These are phyloP conservation scores for Zalaria sp. DNA, from an alignment of 2,329 filamentous ascomycete genomes.

Conservation along the genomic window DNA sequence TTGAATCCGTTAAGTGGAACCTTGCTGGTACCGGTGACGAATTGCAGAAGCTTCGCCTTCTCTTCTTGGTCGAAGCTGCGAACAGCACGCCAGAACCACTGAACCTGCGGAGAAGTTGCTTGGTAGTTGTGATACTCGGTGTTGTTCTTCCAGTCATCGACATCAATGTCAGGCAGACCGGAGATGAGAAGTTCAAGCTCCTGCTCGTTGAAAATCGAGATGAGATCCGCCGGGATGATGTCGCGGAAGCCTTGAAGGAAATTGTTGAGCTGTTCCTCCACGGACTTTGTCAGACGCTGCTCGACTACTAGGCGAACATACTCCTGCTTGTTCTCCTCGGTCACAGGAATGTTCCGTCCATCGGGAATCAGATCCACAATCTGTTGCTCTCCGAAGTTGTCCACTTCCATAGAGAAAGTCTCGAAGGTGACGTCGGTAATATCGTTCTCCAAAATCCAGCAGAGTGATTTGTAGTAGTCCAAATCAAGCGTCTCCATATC, in stretches of 20 bases:
- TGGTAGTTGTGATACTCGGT: conserved; percentile 98
- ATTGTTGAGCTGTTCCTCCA: conserved; percentile 84
- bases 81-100: conserved; percentile 99
- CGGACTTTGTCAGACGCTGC: conserved; percentile 80
- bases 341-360: conserved; percentile 83
- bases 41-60: conserved; percentile 89
- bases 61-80: conserved; percentile 98
- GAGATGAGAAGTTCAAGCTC: conserved; percentile 94
- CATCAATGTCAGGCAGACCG: conserved; percentile 88
- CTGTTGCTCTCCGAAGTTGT: conserved; percentile 82
- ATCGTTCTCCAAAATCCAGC: conserved; percentile 98
- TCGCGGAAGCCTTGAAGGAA: conserved; percentile 97
- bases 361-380: conserved; percentile 76
- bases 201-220: conserved; percentile 97
- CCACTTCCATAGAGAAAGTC: conserved; percentile 86
- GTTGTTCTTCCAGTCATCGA: conserved; percentile 98
- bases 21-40: conserved; percentile 96
- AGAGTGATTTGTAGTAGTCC: conserved; percentile 95
- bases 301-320: conserved; percentile 92
- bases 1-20: conserved; percentile 98
- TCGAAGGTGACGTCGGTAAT: conserved; percentile 97
- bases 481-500: conserved; percentile 98
- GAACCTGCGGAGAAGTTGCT: conserved; percentile 85
- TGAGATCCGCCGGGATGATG: conserved; percentile 85
- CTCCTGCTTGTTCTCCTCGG: conserved; percentile 96